Conservation (phyloP, 2,329 filamentous ascomycete genomes). For the Leptodontidium sp. region DNA sequence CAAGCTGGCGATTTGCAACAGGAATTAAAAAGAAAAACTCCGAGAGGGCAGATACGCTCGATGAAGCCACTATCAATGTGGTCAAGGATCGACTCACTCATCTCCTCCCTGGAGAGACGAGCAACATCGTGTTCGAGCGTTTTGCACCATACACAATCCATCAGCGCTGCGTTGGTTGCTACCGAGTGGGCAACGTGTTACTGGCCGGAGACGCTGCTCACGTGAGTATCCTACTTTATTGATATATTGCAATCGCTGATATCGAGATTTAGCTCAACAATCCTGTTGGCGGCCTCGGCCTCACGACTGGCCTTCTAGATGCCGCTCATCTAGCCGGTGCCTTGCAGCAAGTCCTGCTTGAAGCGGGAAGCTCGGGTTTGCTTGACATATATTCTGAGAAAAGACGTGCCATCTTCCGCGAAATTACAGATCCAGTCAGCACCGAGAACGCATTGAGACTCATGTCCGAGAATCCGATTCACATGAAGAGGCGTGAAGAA, state of each 20-base stretch:
- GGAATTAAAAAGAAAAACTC: not conserved
- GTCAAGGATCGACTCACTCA: not conserved
- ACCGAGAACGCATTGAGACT: slow-evolving; percentile 1
- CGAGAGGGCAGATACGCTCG: slow-evolving; percentile 37
- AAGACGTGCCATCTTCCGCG: slow-evolving; percentile 1
- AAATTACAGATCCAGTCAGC: not conserved
- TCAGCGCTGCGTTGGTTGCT: slow-evolving; percentile 64
- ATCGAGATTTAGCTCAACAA: slow-evolving; percentile 36
- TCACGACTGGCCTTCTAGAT: slow-evolving; percentile 58
- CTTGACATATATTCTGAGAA: slow-evolving; percentile 40
- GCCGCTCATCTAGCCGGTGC: slow-evolving; percentile 35
- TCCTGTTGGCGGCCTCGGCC: slow-evolving; percentile 52
- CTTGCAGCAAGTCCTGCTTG: slow-evolving; percentile 10
- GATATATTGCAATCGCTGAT: not conserved
- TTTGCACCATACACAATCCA: slow-evolving; percentile 69
- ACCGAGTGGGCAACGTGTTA: slow-evolving; percentile 64
- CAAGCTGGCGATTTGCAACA: slow-evolving; percentile 18
- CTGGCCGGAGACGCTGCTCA: slow-evolving; percentile 70
- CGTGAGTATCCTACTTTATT: slow-evolving; percentile 17
- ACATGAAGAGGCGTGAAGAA: not conserved
- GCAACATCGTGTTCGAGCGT: slow-evolving; percentile 26
- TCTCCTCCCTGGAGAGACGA: not conserved
- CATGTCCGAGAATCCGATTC: not conserved
- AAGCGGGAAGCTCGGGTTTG: not conserved
- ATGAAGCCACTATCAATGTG: not conserved